Percentiles rank a stretch among this genome's conserved stretches.
phyloP scores from a whole-genome alignment of 495 filamentous ascomycete species.

The Trichoderma asperelloides region DNA sequence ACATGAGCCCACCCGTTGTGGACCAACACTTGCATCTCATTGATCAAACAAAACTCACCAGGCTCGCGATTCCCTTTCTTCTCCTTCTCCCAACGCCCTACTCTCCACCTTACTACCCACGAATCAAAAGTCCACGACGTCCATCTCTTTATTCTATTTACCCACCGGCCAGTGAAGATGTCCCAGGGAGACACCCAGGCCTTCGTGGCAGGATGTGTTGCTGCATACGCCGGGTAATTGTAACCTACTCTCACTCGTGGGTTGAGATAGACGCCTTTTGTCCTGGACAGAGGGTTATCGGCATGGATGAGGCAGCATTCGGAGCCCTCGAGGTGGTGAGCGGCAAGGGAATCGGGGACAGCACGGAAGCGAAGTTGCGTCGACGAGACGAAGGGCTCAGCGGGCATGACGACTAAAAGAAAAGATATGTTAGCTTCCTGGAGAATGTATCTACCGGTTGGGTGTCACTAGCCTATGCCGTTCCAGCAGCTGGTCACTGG shows the following conservation, averaged over 20 bases:
- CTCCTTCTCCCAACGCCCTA: conserved; percentile 33
- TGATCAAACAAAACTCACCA: conserved; percentile 60
- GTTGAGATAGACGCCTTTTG: conserved; percentile 65
- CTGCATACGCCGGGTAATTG: conserved; percentile 46
- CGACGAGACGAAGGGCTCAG: conserved; percentile 48
- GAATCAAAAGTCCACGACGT: conserved; percentile 27
- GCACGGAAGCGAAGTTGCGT: conserved; percentile 57
- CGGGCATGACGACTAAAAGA: conserved; percentile 42
- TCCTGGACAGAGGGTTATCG: conserved; percentile 50
- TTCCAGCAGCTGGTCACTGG: conserved; percentile 80
- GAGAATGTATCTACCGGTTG: too few species aligned
- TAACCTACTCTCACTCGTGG: conserved; percentile 72
- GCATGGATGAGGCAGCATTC: conserved; percentile 81
- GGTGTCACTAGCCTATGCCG: conserved; percentile 48
- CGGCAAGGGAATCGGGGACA: conserved; percentile 58
- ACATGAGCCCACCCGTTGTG: conserved; percentile 71
- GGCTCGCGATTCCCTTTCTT: conserved; percentile 37
- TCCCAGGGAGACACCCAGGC: conserved; percentile 30
- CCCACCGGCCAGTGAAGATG: conserved; percentile 43
- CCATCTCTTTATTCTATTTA: conserved; percentile 50
- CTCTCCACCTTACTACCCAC: conserved; percentile 16
- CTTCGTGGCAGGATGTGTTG: conserved; percentile 25
- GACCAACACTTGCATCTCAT: conserved; percentile 78
- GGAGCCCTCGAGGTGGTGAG: conserved; percentile 61
- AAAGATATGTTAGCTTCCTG: neutral